A percentile compares a stretch with the other conserved stretches of the same genome.
phyloP scores from a whole-genome alignment of 495 filamentous ascomycete species.

The Niebla homalea region DNA sequence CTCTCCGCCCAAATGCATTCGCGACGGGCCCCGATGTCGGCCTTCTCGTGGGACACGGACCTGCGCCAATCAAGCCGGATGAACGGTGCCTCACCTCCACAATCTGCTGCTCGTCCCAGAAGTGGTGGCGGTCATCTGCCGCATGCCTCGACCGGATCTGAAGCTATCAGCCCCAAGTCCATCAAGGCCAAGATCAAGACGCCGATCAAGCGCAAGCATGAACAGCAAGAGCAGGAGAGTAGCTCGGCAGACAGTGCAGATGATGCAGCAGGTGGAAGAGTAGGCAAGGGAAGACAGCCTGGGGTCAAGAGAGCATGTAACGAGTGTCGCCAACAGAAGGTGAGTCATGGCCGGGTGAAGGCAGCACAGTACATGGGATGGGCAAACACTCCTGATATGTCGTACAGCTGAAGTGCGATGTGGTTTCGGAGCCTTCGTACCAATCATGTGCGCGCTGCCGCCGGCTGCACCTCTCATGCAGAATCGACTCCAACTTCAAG shows the following conservation, averaged over 20 bases:
- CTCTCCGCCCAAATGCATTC: too few species aligned
- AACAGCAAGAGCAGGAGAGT: conserved; percentile 23
- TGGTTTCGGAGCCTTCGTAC: conserved; percentile 66
- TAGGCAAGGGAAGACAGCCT: conserved; percentile 53
- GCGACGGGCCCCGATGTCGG: too few species aligned
- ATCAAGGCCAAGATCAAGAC: conserved; percentile 25
- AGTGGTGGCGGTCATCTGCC: neutral
- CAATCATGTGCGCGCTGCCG: conserved; percentile 69
- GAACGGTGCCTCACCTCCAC: neutral
- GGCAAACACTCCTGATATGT: neutral
- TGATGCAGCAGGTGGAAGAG: conserved; percentile 46
- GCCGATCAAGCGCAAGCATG: conserved; percentile 25
- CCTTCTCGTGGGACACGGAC: too few species aligned
- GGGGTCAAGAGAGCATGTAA: conserved; percentile 84
- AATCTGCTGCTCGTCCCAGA: neutral
- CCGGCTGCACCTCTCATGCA: conserved; percentile 75
- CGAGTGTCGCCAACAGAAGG: conserved; percentile 92
- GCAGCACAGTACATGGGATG: neutral
- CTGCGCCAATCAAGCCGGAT: too few species aligned
- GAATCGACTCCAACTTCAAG: conserved; percentile 90
- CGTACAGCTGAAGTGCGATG: conserved; percentile 72
- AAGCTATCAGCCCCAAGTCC: conserved; percentile 6
- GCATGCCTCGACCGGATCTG: neutral
- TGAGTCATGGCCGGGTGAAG: conserved; percentile 23
- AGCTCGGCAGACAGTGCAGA: conserved; percentile 62